Evolutionary conservation across 2,329 filamentous ascomycete species (phyloP), one percentile per base, ranked within the genome.

Genomic region (Xylaria sp.): DNA sequence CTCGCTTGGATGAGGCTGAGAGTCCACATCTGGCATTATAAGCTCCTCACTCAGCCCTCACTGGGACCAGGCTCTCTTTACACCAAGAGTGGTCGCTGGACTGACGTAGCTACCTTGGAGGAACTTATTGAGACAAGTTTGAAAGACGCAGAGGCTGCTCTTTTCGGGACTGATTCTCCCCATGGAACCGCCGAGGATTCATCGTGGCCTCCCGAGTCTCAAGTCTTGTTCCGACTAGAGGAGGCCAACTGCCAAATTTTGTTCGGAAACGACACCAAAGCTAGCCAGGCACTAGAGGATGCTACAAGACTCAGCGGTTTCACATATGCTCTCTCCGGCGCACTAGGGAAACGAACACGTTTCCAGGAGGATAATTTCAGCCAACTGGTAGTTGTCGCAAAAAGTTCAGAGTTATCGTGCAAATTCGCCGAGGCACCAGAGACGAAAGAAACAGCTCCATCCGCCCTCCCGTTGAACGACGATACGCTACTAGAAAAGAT

Each of bases 401-500:
- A 89, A 79, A 98, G 94, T 78, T 84, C 84, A 7, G 81, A 82
- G 9, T 34, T 69, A 31, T 61, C 62, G 20, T 41, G 64, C 7
- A 55, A 62, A 48, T 28, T 77, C 81, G 0, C 73, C 75, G 31
- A 74, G 73, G 1, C 9, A 51, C 4, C 25, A 48, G 63, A 39
- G 18, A 66, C 3, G 15, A 65, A 50, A 37, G 58, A 72, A 31
- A 74, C 76, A 0, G 82, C 81, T 28, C 94, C 94, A 0, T 87
- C 91, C 74, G 90, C 91, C 2, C 80, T 98, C 15, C 87, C 92
- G 44, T 83, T 98, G 3, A 97, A 98, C 77, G 93, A 99, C 75
- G 96, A 99, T 78, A 98, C 96, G 0, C 85, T 99, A 0, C 85
- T 98, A 1, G 96, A 99, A 78, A 88, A 90, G 2, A 95, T 99